Evolutionary conservation across 495 filamentous ascomycete genomes (phyloP), one percentile per base, ranked within the genome.

Genomic region (Penicillium taxi): DNA sequence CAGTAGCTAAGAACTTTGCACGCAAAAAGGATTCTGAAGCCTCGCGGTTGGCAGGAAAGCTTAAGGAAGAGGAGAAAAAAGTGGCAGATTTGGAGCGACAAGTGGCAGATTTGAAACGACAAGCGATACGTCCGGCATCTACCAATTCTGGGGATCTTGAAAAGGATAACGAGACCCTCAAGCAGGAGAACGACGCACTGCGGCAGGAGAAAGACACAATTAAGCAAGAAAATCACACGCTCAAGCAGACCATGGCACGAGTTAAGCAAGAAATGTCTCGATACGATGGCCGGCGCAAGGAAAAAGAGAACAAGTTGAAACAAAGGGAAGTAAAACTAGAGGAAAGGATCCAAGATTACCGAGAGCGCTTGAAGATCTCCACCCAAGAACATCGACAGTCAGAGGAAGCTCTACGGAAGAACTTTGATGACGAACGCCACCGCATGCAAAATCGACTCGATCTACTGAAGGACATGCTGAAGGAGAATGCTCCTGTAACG

Each of bases 11-110:
- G 57, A 83, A 78, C 31, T 96, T 84, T 54, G 91, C 91, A 22
- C 82, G 80, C 49, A 82, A 83, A 63, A 96, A 95, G 57, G 91
- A 98, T 57, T 69, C 67, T 0, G 82, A 94, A 51, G 83, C 84
- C 15, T 68, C 74, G 12, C 75, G 84, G 16, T 61, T 96, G 22
- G 69, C 70, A 16, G 77, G 84, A 39, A 81, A 80, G 49, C 68
- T 96, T 19, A 72, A 71, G 38, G 77, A 84, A 32, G 79, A 75
- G 58, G 56, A 70, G 49, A 37, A 70, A 64, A 69, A 72, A 59
- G 76, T 68, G 15, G 45, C 65, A 27, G 59, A 63, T 21, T 67
- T 72, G 66, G 72, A 78, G 37, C 53, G 55, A 6, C 73, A 74
- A 41, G 66, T 89, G 8, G 45, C 65, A 27, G 59, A 63, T 21